Evolutionary conservation across 306 rosid genomes (phyloP).

Genomic region (Notholithocarpus densiflorus): DNA sequence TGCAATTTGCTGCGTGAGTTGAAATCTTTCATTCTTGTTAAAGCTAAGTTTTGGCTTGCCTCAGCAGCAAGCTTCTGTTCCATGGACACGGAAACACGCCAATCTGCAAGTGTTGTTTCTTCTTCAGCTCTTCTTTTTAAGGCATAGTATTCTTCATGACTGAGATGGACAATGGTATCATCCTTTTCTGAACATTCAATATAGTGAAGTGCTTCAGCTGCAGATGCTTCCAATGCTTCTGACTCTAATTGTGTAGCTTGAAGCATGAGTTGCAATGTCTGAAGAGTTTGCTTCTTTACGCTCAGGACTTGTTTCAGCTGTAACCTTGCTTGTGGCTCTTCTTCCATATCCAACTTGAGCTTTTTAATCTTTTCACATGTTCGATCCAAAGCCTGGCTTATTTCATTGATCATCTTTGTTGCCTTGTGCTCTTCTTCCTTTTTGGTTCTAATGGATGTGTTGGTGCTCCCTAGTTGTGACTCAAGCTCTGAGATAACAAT

Average conservation of each 20-base stretch:
- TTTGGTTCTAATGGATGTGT: constrained; percentile 32
- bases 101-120: constrained; percentile 33
- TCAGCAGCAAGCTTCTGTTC: constrained; percentile 46
- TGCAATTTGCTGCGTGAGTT: constrained; percentile 10
- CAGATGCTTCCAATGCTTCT: constrained; percentile 38
- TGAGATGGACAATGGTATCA: constrained; percentile 26
- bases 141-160: constrained; percentile 35
- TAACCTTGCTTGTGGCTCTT: constrained; percentile 20
- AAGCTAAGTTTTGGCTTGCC: constrained; percentile 31
- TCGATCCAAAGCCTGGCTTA: constrained; percentile 32
- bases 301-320: constrained; percentile 25
- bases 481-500: constrained; percentile 26
- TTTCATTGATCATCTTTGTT: constrained; percentile 25
- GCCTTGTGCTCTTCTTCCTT: constrained; percentile 33
- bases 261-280: constrained; percentile 34
- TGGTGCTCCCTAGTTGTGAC: constrained; percentile 29
- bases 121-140: constrained; percentile 35
- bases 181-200: constrained; percentile 28
- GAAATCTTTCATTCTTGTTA: constrained; percentile 34
- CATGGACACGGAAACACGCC: constrained; percentile 21
- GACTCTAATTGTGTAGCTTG: constrained; percentile 44
- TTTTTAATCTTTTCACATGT: constrained; percentile 25
- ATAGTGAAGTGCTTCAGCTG: constrained; percentile 31
- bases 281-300: constrained; percentile 34
- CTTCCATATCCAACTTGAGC: constrained; percentile 22